phyloP scores from a whole-genome alignment of 2,329 filamentous ascomycete genomes.

The Aspergillus neotritici region DNA sequence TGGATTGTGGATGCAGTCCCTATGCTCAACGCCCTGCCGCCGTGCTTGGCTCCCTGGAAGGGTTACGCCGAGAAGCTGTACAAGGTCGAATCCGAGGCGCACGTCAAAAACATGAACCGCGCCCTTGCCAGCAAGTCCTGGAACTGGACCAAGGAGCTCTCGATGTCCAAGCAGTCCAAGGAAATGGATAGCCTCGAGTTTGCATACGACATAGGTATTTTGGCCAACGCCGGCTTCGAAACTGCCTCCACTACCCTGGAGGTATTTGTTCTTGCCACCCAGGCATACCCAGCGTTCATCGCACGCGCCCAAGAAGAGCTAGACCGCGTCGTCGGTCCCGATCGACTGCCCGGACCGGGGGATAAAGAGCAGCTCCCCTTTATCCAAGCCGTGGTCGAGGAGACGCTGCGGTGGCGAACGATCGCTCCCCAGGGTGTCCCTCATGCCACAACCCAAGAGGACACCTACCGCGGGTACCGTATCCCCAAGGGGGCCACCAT shows the following conservation, averaged over 20 bases:
- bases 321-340: constrained; percentile 28
- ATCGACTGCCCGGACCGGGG: constrained; percentile 25
- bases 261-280: constrained; percentile 44
- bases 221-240: constrained; percentile 47
- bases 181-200: constrained; percentile 40
- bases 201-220: constrained; percentile 40
- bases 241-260: constrained; percentile 44
- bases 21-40: constrained; percentile 38
- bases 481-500: constrained; percentile 47
- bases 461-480: constrained; percentile 44
- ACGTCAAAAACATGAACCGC: constrained; percentile 14
- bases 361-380: constrained; percentile 25
- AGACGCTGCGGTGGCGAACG: constrained; percentile 27
- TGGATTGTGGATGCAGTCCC: constrained; percentile 42
- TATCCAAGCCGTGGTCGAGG: constrained; percentile 24
- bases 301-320: constrained; percentile 35
- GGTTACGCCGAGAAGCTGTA: constrained; percentile 13
- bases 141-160: constrained; percentile 24
- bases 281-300: constrained; percentile 40
- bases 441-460: constrained; percentile 43
- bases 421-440: constrained; percentile 41
- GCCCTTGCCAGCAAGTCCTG: constrained; percentile 12
- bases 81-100: constrained; percentile 15
- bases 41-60: constrained; percentile 35
- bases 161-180: constrained; percentile 35